Percentiles rank a stretch among this genome's conserved stretches.
phyloP scores from a whole-genome alignment of 2,329 filamentous ascomycete genomes.

The Ramularia endophylla region DNA sequence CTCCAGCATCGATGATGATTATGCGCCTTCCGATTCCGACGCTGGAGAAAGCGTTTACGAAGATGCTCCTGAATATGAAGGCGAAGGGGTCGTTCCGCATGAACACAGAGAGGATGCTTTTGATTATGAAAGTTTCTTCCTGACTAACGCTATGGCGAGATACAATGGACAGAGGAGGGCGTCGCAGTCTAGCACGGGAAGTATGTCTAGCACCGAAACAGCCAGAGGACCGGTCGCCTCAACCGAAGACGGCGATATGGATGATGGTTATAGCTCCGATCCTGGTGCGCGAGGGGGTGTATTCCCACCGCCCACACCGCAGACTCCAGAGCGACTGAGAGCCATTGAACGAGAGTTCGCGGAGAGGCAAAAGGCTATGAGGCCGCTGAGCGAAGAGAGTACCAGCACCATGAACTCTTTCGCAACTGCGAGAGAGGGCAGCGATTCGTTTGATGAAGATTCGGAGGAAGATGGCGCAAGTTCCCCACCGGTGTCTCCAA shows the following conservation, averaged over 20 bases:
- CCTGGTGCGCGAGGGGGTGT: constrained; percentile 6
- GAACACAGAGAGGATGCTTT: constrained; percentile 94
- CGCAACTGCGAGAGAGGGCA: constrained; percentile 55
- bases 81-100: constrained; percentile 49
- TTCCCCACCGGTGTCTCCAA: not conserved
- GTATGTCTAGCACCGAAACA: constrained; percentile 46
- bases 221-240: constrained; percentile 30
- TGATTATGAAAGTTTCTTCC: constrained; percentile 92
- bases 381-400: constrained; percentile 54
- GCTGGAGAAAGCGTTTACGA: constrained; percentile 36
- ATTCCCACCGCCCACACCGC: constrained; percentile 24
- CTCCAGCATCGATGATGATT: constrained; percentile 6
- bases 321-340: constrained; percentile 29
- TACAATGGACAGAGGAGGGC: constrained; percentile 50
- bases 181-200: constrained; percentile 19
- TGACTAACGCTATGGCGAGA: constrained; percentile 84
- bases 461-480: too few relatives aligned
- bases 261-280: constrained; percentile 17
- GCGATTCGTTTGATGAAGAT: not conserved
- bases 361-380: constrained; percentile 25
- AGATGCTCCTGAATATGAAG: constrained; percentile 32
- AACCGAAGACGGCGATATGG: constrained; percentile 15
- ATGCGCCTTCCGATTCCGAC: constrained; percentile 18
- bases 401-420: constrained; percentile 57
- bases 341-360: constrained; percentile 29